Evolutionary conservation across 1,284 basidiomycete species (phyloP).

Genomic region (Mycena sp.): DNA sequence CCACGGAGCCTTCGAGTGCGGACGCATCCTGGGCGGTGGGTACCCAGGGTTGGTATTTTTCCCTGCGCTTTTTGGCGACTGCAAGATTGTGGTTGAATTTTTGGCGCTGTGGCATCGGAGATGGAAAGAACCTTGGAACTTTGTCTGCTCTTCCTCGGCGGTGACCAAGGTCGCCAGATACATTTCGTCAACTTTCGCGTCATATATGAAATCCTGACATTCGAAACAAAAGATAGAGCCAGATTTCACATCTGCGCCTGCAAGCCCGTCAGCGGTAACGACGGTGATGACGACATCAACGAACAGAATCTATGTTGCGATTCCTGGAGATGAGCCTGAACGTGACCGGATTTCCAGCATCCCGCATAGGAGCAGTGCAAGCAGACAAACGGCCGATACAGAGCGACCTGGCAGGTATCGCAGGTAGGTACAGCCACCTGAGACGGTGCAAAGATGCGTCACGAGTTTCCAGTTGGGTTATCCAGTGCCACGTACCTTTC

Average conservation of each 20-base stretch:
- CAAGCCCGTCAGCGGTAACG: slow-evolving; percentile 1
- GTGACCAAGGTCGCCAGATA: slow-evolving; percentile 47
- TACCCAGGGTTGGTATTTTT: slow-evolving; percentile 53
- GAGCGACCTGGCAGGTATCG: slow-evolving; percentile 63
- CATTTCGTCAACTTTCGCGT: slow-evolving; percentile 47
- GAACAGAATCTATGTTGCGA: slow-evolving; percentile 74
- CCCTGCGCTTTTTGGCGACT: slow-evolving; percentile 52
- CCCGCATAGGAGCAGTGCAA: slow-evolving; percentile 81
- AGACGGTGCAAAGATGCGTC: background rate
- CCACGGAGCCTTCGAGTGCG: slow-evolving; percentile 47
- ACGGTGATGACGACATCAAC: slow-evolving; percentile 40
- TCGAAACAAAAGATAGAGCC: slow-evolving; percentile 54
- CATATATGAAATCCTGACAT: slow-evolving; percentile 59
- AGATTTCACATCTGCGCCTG: slow-evolving; percentile 54
- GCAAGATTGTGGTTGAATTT: background rate
- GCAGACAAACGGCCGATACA: slow-evolving; percentile 82
- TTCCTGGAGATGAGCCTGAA: slow-evolving; percentile 63
- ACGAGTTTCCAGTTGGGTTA: too few relatives aligned
- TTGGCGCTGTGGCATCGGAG: background rate
- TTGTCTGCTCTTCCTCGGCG: slow-evolving; percentile 53
- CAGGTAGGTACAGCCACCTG: slow-evolving; percentile 67
- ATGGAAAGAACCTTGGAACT: slow-evolving; percentile 46
- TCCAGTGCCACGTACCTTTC: slow-evolving; percentile 47
- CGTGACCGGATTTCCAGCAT: slow-evolving; percentile 74
- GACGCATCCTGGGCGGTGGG: slow-evolving; percentile 49